Conservation (phyloP, 2,329 filamentous ascomycete genomes). For the Colletotrichum sp. region DNA sequence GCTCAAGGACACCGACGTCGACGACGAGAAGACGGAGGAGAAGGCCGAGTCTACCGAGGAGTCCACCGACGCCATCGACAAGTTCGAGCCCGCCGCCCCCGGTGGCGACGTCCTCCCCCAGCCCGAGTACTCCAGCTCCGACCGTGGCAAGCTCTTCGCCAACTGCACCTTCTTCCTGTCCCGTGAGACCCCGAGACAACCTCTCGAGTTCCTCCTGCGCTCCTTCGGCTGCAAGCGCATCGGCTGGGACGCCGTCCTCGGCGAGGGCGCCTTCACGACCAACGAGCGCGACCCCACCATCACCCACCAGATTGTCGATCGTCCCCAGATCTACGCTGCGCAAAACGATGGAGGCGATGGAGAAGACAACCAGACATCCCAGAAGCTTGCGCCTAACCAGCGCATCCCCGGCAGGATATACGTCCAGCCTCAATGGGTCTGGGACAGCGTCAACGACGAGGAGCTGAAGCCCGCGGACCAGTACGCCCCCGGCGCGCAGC, state of each 20-base stretch:
- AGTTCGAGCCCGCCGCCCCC: conserved; percentile 83
- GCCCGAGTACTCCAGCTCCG: conserved; percentile 69
- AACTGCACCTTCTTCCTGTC: conserved; percentile 92
- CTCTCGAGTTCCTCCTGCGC: conserved; percentile 91
- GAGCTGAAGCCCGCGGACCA: conserved; percentile 85
- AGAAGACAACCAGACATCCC: conserved; percentile 67
- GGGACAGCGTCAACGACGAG: conserved; percentile 94
- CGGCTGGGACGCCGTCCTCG: conserved; percentile 90
- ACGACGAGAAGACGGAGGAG: conserved; percentile 45
- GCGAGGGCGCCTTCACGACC: conserved; percentile 90
- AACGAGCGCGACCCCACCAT: conserved; percentile 88
- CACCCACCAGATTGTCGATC: conserved; percentile 95
- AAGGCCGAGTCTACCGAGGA: conserved; percentile 43
- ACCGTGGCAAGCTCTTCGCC: conserved; percentile 79
- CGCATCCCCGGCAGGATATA: conserved; percentile 92
- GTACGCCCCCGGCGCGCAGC: conserved; percentile 86
- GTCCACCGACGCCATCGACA: conserved; percentile 75
- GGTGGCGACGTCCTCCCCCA: conserved; percentile 88
- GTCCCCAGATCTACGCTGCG: conserved; percentile 73
- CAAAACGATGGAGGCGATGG: conserved; percentile 31
- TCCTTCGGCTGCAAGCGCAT: conserved; percentile 96
- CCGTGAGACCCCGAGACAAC: conserved; percentile 87
- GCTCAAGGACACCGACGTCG: conserved; percentile 61
- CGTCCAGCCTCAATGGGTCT: conserved; percentile 97
- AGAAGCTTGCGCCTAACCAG: conserved; percentile 65